Evolutionary conservation across 108 stramenopile species (phyloP).

Genomic region (Epithemia pelagica): DNA sequence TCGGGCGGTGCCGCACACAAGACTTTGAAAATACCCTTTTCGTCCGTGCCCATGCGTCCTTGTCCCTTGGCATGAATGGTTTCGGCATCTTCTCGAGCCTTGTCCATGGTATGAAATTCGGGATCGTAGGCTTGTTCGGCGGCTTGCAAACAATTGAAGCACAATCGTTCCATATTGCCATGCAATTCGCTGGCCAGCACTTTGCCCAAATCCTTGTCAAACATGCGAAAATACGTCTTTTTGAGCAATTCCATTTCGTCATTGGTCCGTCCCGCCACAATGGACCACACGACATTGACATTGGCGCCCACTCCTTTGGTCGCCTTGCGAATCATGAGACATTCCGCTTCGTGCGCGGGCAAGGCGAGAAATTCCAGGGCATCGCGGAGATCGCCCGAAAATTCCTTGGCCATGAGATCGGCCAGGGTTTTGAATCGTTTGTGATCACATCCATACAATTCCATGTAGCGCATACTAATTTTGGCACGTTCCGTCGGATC

Average conservation of each 20-base stretch:
- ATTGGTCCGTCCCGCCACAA: conserved; percentile 52
- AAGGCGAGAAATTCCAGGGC: conserved; percentile 39
- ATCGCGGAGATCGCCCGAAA: conserved; percentile 38
- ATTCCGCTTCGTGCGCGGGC: conserved; percentile 43
- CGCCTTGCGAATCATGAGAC: conserved; percentile 42
- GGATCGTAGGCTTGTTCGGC: conserved; percentile 52
- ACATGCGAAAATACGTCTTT: conserved; percentile 50
- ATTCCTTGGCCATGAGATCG: conserved; percentile 39
- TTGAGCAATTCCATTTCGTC: conserved; percentile 52
- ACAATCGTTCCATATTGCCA: conserved; percentile 36
- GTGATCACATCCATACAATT: conserved; percentile 28
- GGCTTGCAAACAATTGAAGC: conserved; percentile 41
- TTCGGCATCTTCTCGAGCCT: conserved; percentile 43
- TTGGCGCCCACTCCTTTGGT: conserved; percentile 45
- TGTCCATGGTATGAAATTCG: conserved; percentile 41
- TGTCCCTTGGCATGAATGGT: conserved; percentile 37
- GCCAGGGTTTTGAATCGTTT: conserved; percentile 31
- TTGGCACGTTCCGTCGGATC: conserved; percentile 27
- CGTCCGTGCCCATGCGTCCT: conserved; percentile 54
- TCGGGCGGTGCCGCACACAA: conserved; percentile 32
- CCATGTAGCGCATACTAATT: conserved; percentile 37
- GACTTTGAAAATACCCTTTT: conserved; percentile 32
- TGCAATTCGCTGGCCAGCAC: conserved; percentile 31
- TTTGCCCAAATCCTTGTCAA: conserved; percentile 42
- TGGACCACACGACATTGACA: conserved; percentile 33